Evolutionary conservation across 1,284 basidiomycete genomes (phyloP).

Genomic region (Trametes sp.): DNA sequence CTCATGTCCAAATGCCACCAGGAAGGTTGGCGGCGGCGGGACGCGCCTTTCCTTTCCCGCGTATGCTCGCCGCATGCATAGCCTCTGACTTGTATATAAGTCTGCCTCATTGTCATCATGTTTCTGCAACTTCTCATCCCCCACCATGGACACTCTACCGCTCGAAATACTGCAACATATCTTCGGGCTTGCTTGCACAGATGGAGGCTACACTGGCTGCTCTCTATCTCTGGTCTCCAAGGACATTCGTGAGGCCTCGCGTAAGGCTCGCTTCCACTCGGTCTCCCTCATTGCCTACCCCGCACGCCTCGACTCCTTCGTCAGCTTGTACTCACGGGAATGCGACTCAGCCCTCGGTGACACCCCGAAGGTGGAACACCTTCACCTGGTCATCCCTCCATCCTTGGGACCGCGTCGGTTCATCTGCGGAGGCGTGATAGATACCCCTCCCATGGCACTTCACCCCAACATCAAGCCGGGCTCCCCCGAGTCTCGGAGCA

Average conservation of each 20-base stretch:
- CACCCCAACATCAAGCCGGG: not conserved
- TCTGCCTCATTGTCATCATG: not conserved
- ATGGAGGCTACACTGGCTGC: constrained; percentile 17
- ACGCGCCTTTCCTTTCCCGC: not conserved
- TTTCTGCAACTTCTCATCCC: not conserved
- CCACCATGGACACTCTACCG: constrained; percentile 10
- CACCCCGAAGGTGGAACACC: not conserved
- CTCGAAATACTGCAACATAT: constrained; percentile 7
- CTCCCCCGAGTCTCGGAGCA: not conserved
- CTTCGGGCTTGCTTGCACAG: constrained; percentile 14
- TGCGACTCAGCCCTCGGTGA: not conserved
- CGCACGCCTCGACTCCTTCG: constrained; percentile 5
- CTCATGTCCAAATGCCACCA: not conserved
- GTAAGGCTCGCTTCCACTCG: constrained; percentile 12
- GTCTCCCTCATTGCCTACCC: not conserved
- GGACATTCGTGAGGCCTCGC: constrained; percentile 2
- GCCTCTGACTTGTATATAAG: not conserved
- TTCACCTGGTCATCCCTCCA: constrained; percentile 1
- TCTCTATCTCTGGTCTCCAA: constrained; percentile 16
- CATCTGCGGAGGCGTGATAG: not conserved
- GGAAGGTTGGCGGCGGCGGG: not conserved
- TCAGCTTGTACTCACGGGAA: constrained; percentile 2
- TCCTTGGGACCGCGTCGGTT: not conserved
- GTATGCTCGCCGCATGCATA: not conserved
- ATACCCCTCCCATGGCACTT: not conserved